Conservation (phyloP, 2,329 filamentous ascomycete genomes). For the Dryadomyces quercivorus region DNA sequence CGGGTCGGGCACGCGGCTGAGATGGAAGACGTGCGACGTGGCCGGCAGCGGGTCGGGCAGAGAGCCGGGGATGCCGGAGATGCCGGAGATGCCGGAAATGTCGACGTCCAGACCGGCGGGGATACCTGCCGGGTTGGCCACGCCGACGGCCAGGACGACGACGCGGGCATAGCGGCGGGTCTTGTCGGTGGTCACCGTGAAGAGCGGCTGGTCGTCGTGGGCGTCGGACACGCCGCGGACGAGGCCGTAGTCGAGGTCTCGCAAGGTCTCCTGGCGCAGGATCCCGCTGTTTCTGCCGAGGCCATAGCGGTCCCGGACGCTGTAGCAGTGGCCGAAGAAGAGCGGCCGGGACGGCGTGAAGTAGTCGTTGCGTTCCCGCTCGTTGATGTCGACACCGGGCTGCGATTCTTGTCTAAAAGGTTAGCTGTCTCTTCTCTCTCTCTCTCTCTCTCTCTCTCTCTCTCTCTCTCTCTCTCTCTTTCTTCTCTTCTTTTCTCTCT, state of each 20-base stretch:
- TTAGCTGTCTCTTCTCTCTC: neutral
- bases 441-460: neutral
- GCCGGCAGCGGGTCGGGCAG: constrained; percentile 44
- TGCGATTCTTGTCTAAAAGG: constrained; percentile 24
- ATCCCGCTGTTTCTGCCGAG: constrained; percentile 30
- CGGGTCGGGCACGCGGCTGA: constrained; percentile 40
- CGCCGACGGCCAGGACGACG: constrained; percentile 60
- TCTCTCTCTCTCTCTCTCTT: neutral
- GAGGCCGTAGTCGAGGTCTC: constrained; percentile 47
- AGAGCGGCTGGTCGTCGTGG: constrained; percentile 35
- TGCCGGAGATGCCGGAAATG: constrained; percentile 22
- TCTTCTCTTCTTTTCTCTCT: neutral
- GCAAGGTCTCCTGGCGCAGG: constrained; percentile 47
- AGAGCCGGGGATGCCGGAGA: constrained; percentile 60
- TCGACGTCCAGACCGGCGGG: constrained; percentile 16
- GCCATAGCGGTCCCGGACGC: constrained; percentile 44
- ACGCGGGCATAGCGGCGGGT: constrained; percentile 42
- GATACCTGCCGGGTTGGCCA: constrained; percentile 46
- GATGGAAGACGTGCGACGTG: constrained; percentile 48
- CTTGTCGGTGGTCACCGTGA: constrained; percentile 48
- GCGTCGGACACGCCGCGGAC: constrained; percentile 25
- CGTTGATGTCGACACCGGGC: constrained; percentile 41
- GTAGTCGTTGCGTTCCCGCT: constrained; percentile 57
- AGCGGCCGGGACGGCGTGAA: constrained; percentile 50
- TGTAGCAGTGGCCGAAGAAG: constrained; percentile 49